These are phyloP conservation scores for Spirogloea muscicola DNA, from an alignment of 139 green algal genomes.

Conservation along the genomic window DNA sequence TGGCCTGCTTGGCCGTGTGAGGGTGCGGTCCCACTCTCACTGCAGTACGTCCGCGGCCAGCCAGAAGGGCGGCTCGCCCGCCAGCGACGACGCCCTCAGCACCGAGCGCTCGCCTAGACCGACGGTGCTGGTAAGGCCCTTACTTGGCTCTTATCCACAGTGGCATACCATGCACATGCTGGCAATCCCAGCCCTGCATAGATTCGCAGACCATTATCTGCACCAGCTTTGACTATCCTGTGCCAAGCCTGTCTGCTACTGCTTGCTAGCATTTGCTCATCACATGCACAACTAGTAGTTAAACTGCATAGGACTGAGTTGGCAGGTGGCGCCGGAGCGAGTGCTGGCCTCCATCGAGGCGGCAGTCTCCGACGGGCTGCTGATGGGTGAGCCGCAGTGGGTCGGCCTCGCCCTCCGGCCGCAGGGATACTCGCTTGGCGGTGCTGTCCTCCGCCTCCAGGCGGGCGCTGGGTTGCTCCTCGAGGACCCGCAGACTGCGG, in stretches of 20 bases:
- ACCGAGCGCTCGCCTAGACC: conserved; percentile 10
- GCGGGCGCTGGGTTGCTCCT: conserved; percentile 14
- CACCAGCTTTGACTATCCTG: no score
- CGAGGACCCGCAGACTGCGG: conserved; percentile 15
- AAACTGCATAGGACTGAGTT: no score
- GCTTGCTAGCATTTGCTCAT: no score
- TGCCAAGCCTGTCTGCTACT: no score
- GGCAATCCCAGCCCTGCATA: no score
- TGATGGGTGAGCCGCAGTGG: conserved; percentile 41
- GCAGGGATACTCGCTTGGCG: conserved; percentile 28
- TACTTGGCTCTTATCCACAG: no score
- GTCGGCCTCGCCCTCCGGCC: conserved; percentile 23
- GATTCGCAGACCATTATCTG: no score
- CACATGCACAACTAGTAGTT: no score
- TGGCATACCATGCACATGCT: no score
- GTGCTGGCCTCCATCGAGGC: conserved; percentile 25
- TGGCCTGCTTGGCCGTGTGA: conserved; percentile 6
- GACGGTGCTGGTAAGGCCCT: not conserved
- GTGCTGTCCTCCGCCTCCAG: conserved; percentile 11
- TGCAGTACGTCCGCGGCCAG: conserved; percentile 4
- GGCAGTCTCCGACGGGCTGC: not conserved
- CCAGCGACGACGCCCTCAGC: conserved; percentile 24
- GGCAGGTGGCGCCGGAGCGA: conserved; percentile 26
- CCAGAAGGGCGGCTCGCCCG: conserved; percentile 6
- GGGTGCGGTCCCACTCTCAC: conserved; percentile 19